Percentiles rank a stretch among this genome's conserved stretches.
Evolutionary conservation across 345 rosid genomes (phyloP).

Genomic region (Lumnitzera littorea): DNA sequence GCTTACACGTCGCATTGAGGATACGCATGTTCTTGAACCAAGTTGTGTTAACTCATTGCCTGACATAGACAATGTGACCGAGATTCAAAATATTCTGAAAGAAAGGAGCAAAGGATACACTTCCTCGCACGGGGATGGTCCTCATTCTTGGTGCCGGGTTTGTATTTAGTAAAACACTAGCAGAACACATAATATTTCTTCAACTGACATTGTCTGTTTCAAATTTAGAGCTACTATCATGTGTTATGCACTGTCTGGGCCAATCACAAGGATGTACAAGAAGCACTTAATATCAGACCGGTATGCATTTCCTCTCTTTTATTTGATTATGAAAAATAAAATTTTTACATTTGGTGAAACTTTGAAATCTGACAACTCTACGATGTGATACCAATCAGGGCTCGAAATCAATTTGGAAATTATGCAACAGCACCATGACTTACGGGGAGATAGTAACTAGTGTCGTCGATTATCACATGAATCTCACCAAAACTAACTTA

Average conservation of each 20-base stretch:
- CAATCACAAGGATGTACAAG: conserved; percentile 5
- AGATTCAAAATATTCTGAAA: neutral
- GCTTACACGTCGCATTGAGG: conserved; percentile 1
- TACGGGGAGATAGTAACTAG: conserved; percentile 9
- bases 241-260: conserved; percentile 7
- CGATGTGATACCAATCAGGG: conserved; percentile 4
- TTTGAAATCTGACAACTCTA: too few species aligned
- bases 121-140: neutral
- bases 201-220: neutral
- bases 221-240: conserved; percentile 10
- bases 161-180: neutral
- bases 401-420: conserved; percentile 5
- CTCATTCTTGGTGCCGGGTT: conserved; percentile 15
- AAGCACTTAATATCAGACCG: conserved; percentile 9
- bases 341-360: neutral
- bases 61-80: neutral
- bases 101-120: neutral
- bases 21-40: conserved; percentile 13
- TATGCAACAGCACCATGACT: conserved; percentile 12
- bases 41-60: conserved; percentile 6
- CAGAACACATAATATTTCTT: neutral
- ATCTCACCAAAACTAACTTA: conserved; percentile 12
- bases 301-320: neutral
- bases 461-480: conserved; percentile 15
- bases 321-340: neutral